Conservation (phyloP, 495 filamentous ascomycete genomes). For the Echria macrotheca region DNA sequence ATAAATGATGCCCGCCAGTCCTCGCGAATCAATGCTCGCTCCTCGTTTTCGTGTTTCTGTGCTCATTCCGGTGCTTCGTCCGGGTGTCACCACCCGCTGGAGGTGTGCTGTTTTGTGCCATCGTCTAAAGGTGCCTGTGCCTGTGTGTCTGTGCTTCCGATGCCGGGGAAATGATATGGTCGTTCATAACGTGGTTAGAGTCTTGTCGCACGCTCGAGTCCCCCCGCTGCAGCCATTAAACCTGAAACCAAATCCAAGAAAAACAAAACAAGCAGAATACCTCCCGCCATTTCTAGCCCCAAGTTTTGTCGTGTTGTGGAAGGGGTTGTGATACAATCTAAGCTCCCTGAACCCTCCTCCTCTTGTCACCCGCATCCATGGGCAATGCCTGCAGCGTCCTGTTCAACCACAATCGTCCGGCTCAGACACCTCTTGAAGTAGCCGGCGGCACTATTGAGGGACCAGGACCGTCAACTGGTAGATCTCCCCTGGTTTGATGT, state of each 20-base stretch:
- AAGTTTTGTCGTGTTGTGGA: not conserved
- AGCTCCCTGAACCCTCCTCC: not conserved
- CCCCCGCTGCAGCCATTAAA: conserved; percentile 6
- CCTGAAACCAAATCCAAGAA: no score
- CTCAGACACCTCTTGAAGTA: not conserved
- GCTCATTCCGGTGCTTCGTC: not conserved
- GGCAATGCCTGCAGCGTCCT: conserved; percentile 1
- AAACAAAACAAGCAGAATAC: conserved; percentile 3
- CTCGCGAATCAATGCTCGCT: not conserved
- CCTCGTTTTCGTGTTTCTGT: not conserved
- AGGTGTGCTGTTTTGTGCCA: conserved; percentile 10
- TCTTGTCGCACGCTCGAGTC: not conserved
- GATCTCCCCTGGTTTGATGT: conserved; percentile 33
- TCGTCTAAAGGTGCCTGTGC: conserved; percentile 6
- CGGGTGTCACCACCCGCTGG: conserved; percentile 2
- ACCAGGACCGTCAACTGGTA: conserved; percentile 39
- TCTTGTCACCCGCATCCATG: not conserved
- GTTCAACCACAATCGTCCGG: not conserved
- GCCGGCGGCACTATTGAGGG: conserved; percentile 18
- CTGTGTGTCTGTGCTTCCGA: conserved; percentile 3
- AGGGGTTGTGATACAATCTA: conserved; percentile 6
- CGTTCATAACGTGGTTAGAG: not conserved
- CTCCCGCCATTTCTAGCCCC: not conserved
- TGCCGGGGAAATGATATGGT: not conserved
- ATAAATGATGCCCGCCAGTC: not conserved